Evolutionary conservation across 176 grass and related monocot species (phyloP), one percentile per base, ranked within the genome.

Genomic region (Neostapfia colusana): DNA sequence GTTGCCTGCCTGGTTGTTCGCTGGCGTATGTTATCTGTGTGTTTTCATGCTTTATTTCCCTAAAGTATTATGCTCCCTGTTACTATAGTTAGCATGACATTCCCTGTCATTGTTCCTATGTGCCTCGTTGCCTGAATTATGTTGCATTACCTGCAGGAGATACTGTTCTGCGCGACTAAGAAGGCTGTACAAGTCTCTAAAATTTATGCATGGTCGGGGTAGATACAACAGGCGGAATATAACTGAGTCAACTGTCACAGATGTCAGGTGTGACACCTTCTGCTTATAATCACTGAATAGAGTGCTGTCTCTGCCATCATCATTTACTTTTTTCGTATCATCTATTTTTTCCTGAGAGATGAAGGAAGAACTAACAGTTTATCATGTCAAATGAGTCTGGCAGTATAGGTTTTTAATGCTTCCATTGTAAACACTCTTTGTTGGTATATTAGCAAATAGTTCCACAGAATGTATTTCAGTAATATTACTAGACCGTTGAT

Each of bases 121-220:
- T 67, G n/a, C 79, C 57, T 65, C 23, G 65, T 76, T 77, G 21
- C 70, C 74, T 86, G 4, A 85, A 74, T 63, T 63, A 74, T 73
- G 39, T 78, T 39, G 17, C 24, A 88, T 91, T 82, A 63, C 25
- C 85, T 93, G 76, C 69, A 94, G 91, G 91, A 88, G 90, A 79
- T 98, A 94, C 70, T 98, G 95, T 53, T 86, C 91, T 26, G 87
- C 89, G 16, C 86, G 91, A 63, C 84, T 94, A 39, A 92, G 95
- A 85, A 89, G 95, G 82, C 53, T 98, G 40, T 94, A 98, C 70
- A 98, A 94, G 60, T 94, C 91, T 68, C 80, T 98, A 10, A 98
- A 98, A 74, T 94, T 98, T 79, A 74, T 87, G 40, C 95, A 98
- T 86, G 95, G 95, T 49, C 89, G 89, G 83, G 95, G 95, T 65